These are phyloP conservation scores for Alloascoidea africana DNA, from an alignment of 805 yeast species.

Conservation along the genomic window DNA sequence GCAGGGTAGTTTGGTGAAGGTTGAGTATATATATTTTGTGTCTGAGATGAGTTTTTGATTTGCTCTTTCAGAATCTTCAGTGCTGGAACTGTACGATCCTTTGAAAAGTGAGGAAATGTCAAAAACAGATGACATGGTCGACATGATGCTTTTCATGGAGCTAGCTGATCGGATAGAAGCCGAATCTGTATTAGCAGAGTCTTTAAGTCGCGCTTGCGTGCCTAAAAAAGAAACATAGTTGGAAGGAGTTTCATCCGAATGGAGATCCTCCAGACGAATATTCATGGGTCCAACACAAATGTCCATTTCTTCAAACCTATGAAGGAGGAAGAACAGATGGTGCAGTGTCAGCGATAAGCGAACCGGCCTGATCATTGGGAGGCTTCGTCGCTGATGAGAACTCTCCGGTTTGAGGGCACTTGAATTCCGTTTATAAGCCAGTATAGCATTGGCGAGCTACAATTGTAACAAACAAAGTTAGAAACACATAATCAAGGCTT, in stretches of 20 bases:
- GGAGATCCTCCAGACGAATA: constrained; percentile 40
- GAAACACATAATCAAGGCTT: no score
- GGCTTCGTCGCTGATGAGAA: constrained; percentile 4
- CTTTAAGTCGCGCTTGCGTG: constrained; percentile 17
- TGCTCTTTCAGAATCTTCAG: constrained; percentile 9
- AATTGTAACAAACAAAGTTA: no score
- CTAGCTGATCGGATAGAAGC: constrained; percentile 12
- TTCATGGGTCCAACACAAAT: constrained; percentile 46
- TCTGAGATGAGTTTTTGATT: constrained; percentile 20
- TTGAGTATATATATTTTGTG: constrained; percentile 41
- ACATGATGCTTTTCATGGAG: constrained; percentile 20
- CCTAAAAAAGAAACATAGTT: constrained; percentile 40
- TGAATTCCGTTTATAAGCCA: background rate
- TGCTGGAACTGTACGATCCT: constrained; percentile 9
- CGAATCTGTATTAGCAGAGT: no score
- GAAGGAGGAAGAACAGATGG: constrained; percentile 45
- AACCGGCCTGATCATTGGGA: constrained; percentile 27
- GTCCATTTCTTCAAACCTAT: constrained; percentile 33
- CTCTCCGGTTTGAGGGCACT: background rate
- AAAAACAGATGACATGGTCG: constrained; percentile 29
- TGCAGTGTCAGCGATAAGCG: constrained; percentile 45
- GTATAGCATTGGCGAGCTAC: no score
- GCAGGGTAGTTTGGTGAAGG: constrained; percentile 53
- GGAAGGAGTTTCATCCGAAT: constrained; percentile 31
- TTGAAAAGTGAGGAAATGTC: constrained; percentile 11